Base-by-base conservation (phyloP, 2,329 filamentous ascomycete genomes). In the Stagonosporopsis chrysanthemi region DNA sequence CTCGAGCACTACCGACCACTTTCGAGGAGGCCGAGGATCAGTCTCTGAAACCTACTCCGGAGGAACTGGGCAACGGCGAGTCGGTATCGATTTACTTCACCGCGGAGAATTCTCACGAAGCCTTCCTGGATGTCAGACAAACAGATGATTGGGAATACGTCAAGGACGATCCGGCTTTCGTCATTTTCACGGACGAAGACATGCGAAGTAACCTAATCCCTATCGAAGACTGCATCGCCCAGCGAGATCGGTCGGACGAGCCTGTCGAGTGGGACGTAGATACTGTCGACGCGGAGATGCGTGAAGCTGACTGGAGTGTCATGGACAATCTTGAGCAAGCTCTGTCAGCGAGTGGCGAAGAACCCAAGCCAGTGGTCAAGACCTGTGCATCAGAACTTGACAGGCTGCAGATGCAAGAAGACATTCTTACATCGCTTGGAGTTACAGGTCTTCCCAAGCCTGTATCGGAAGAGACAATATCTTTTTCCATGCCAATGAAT, bases 41-140 rank as follows among this genome's bases (percentile, higher is more conserved):
- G 55, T 75, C 77, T 22, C 45, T 78, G 40, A 76, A 77, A 23
- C 75, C 77, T 14, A 70, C 73, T 9, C 69, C 73, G 2, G 69
- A 75, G 17, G 69, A 65, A 40, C 60, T 77, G 6, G 65, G 67
- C 22, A 77, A 80, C 24, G 79, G 78, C 14, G 77, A 78, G 45
- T 81, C 79, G 35, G 77, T 82, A 3, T 85, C 82, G 1, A 77
- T 80, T 48, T 84, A 84, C 58, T 80, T 82, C 61, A 77, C 74
- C 4, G 60, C 72, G 3, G 74, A 78, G 12, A 79, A 78, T 53
- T 72, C 75, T 2, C 75, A 81, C 17, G 78, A 82, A 56, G 77
- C 78, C 15, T 74, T 78, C 52, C 64, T 80, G 33, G 79, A 81
- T 59, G 78, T 84, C 15, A 73, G 80, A 52, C 77, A 83, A 57